These are phyloP conservation scores for Parastagonospora avenae DNA, from an alignment of 2,329 filamentous ascomycete genomes.

Conservation along the genomic window DNA sequence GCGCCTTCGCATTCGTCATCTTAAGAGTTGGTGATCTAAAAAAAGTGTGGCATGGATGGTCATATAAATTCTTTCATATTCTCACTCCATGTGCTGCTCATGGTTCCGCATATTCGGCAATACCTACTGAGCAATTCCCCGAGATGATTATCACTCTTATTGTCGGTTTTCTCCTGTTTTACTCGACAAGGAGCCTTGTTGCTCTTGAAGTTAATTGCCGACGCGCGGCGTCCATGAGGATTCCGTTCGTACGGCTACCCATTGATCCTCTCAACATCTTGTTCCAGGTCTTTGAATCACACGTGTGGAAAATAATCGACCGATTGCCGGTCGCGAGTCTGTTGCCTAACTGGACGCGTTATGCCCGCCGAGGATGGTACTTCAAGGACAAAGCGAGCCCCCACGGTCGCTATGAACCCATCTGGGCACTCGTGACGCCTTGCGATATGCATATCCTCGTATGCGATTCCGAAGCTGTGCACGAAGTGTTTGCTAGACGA, in stretches of 20 bases:
- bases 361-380: constrained; percentile 8
- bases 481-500: constrained; percentile 12
- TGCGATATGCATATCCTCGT: constrained; percentile 16
- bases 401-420: neutral
- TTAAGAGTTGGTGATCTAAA: too few species aligned
- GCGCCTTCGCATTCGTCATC: too few species aligned
- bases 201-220: constrained; percentile 11
- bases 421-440: constrained; percentile 15
- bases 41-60: too few species aligned
- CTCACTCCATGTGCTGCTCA: too few species aligned
- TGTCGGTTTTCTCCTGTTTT: too few species aligned
- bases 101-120: too few species aligned
- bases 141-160: too few species aligned
- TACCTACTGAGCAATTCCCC: too few species aligned
- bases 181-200: constrained; percentile 15
- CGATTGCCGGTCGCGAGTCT: constrained; percentile 1
- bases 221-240: constrained; percentile 10
- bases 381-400: constrained; percentile 6
- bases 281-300: constrained; percentile 12
- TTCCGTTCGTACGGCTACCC: constrained; percentile 13
- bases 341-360: neutral
- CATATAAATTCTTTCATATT: too few species aligned
- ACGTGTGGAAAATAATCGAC: constrained; percentile 11
- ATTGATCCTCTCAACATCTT: constrained; percentile 16
- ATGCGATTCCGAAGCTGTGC: constrained; percentile 16